Evolutionary conservation across 2,329 filamentous ascomycete genomes (phyloP), one percentile per base, ranked within the genome.

Genomic region (Dactylellina cionopaga): DNA sequence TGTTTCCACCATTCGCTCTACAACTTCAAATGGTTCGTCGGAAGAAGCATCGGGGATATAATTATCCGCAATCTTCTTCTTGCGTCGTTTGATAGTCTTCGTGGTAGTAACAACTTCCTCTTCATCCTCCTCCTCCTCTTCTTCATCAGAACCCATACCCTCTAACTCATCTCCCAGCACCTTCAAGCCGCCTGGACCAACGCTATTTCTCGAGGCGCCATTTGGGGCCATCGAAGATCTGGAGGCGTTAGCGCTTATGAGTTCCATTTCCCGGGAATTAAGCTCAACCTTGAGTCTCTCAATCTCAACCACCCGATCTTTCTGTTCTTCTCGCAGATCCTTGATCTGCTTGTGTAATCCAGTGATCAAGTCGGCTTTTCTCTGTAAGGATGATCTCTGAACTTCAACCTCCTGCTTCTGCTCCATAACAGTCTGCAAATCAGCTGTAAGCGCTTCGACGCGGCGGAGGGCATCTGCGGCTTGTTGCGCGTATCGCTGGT

Each of bases 311-410:
- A 55, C 68, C 11, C 52, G 51, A n/a, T 72, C 68, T 37, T 65
- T 65, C 46, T 64, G 66, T 5, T 58, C 66, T n/a, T 64, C 58
- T 17, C 51, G 58, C 22, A 72, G 27, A 24, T 72, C 68, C 25
- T 72, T 72, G 52, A 72, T 72, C 52, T 72, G 68, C 27, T 72
- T 72, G 37, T 72, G 68, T 19, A 72, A 33, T 6, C 59, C 59
- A 24, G 68, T 72, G 19, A 72, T 60, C 17, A 72, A 29, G 31
- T 72, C 68, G n/a, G 68, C 59, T n/a, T 72, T 72, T 19, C 41
- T 58, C 29, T 65, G 68, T 11, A 65, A 31, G 15, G 59, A 65
- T 33, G 46, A 15, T 24, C 29, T 39, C 22, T 72, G 68, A 1
- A 31, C 39, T 41, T 72, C 68, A 29, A 72, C 55, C 39, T 72